These are phyloP conservation scores for Inga laurina DNA, from an alignment of 306 rosid species.

Conservation along the genomic window DNA sequence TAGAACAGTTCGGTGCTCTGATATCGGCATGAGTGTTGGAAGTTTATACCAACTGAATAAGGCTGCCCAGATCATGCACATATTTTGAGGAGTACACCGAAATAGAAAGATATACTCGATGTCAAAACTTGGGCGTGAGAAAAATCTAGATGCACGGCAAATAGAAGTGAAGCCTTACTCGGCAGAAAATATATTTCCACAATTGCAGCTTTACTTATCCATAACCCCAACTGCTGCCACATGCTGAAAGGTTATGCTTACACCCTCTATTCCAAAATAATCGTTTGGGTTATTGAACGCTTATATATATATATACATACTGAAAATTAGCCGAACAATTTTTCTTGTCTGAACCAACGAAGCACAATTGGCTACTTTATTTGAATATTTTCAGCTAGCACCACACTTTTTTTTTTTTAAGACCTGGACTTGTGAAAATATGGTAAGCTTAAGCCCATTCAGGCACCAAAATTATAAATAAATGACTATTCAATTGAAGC, in stretches of 20 bases:
- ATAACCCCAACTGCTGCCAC: not conserved
- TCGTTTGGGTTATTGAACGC: not conserved
- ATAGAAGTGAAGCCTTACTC: not conserved
- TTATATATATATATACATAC: not conserved
- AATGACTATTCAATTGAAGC: not conserved
- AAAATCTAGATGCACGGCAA: not conserved
- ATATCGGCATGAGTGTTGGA: not conserved
- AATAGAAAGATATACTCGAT: not conserved
- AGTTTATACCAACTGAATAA: not conserved
- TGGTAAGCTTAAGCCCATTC: not conserved
- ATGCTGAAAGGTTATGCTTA: not conserved
- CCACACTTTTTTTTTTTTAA: not conserved
- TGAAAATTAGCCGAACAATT: not conserved
- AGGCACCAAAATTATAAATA: not conserved
- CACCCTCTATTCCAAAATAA: not conserved
- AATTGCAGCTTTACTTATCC: not conserved
- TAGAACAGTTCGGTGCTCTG: not conserved
- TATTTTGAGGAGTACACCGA: not conserved
- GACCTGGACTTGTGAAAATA: not conserved
- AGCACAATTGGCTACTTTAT: not conserved
- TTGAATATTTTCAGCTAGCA: not conserved
- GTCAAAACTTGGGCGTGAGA: not conserved
- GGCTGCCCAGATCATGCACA: not conserved
- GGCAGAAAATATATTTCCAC: not conserved
- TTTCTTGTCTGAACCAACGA: not conserved